Percentiles rank a stretch among this genome's conserved stretches.
These are phyloP conservation scores for Candida sanyaensis DNA, from an alignment of 1,139 yeast species.

Conservation along the genomic window DNA sequence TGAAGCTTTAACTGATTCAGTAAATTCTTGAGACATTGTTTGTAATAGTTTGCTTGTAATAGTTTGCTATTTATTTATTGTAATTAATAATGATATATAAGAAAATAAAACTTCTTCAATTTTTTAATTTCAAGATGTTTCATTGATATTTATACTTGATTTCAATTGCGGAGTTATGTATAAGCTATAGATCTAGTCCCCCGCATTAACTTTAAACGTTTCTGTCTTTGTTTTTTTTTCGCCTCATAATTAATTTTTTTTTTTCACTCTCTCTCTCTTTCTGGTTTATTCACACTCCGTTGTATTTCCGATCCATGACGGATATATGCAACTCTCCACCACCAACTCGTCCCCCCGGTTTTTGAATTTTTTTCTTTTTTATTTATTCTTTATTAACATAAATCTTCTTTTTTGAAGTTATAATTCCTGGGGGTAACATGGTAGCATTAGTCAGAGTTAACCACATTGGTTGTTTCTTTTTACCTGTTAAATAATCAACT, in stretches of 20 bases:
- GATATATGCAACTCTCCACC: background rate
- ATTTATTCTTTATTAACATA: conserved; percentile 3
- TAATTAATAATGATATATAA: background rate
- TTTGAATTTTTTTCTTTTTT: background rate
- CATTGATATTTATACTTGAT: background rate
- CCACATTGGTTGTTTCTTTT: conserved; percentile 33
- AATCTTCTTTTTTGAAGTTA: conserved; percentile 7
- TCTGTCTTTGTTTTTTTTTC: background rate
- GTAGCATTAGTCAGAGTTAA: conserved; percentile 28
- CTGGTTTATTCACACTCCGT: background rate
- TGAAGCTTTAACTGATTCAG: conserved; percentile 25
- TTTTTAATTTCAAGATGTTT: no score
- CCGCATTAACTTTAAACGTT: background rate
- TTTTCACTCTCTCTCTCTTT: no score
- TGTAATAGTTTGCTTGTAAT: background rate
- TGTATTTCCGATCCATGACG: background rate
- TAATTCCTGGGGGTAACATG: conserved; percentile 25
- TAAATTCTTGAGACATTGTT: conserved; percentile 27
- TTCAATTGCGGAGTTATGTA: no score
- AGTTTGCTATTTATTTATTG: background rate
- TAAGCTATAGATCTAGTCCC: no score
- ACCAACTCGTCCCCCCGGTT: no score
- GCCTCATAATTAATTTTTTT: no score
- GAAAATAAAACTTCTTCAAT: no score
- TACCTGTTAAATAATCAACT: conserved; percentile 26